Evolutionary conservation across 441 rosid species (phyloP).

Genomic region (Macaranga tanarius): DNA sequence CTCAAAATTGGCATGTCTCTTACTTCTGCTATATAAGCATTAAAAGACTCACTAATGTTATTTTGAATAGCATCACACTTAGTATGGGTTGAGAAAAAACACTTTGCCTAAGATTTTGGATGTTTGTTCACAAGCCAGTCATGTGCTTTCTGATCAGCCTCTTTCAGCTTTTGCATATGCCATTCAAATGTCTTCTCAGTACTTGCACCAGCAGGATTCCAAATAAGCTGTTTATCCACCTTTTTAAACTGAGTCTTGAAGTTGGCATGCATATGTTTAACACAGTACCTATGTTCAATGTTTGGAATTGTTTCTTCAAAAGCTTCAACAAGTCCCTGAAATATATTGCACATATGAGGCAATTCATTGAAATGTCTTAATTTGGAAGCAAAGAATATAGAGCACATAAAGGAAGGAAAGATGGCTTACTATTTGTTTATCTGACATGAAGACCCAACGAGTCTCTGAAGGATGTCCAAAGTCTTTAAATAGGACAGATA

Average conservation of each 20-base stretch:
- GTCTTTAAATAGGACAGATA: too few species aligned
- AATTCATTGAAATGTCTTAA: too few species aligned
- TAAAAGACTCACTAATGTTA: neutral
- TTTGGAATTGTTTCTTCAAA: neutral
- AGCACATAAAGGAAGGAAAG: too few species aligned
- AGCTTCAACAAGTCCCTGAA: too few species aligned
- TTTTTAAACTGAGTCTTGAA: neutral
- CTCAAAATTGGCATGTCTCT: neutral
- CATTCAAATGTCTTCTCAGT: neutral
- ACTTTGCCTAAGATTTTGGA: neutral
- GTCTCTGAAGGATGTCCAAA: too few species aligned
- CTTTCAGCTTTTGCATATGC: neutral
- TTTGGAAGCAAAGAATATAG: too few species aligned
- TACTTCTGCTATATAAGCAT: neutral
- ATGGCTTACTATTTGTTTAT: too few species aligned
- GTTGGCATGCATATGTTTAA: neutral
- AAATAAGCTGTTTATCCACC: too few species aligned
- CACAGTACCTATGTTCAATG: neutral
- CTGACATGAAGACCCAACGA: too few species aligned
- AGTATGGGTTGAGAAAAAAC: neutral
- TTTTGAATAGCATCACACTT: neutral
- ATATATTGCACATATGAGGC: too few species aligned
- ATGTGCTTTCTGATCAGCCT: neutral
- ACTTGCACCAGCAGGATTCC: too few species aligned
- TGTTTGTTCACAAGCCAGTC: neutral